Base-by-base conservation (phyloP, 148 eudicot genomes). In the Gaultheria prostrata region DNA sequence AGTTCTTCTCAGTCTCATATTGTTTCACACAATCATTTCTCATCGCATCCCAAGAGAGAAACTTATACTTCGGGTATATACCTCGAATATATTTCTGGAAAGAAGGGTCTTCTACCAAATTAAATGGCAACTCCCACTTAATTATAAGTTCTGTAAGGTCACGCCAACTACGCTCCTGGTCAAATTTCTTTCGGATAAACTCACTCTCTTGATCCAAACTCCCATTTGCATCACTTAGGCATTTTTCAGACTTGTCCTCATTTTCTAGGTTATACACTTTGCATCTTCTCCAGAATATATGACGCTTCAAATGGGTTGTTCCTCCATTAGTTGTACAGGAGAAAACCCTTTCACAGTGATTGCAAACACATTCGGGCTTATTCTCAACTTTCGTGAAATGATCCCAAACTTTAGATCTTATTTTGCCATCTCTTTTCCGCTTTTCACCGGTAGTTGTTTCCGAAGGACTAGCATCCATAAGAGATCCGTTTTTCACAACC, bases 291-390 rank as follows among this genome's bases (percentile, higher is more conserved):
- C 53, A 77, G 13, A 82, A 82, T 51, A 82, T 82, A 63, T 82
- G 84, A n/a, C 84, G 84, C 21, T 72, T 72, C 79, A 82, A 82
- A 54, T 82, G 84, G 70, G 70, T 82, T 33, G 84, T 82, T 69
- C 84, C 84, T 73, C 79, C 24, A 54, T 45, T 82, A 70, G 35
- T 49, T 54, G 84, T 20, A 74, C 84, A 71, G 43, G 84, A 30
- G 35, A 82, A 53, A 77, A 73, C 84, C 65, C 48, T 74, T 57
- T 74, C 67, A 65, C 71, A 65, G 71, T 65, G 71, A 65, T 4
- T 65, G 71, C 71, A 65, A 65, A 65, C 71, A 65, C 33, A 26
- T 65, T 65, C 83, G 8, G 83, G 83, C 83, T 13, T 82, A 20
- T 82, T 82, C 77, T 82, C 84, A 24, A 82, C 65, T 56, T 74